phyloP scores from a whole-genome alignment of 192 early-diverging fungal genomes.

The Obelidium mucronatum region DNA sequence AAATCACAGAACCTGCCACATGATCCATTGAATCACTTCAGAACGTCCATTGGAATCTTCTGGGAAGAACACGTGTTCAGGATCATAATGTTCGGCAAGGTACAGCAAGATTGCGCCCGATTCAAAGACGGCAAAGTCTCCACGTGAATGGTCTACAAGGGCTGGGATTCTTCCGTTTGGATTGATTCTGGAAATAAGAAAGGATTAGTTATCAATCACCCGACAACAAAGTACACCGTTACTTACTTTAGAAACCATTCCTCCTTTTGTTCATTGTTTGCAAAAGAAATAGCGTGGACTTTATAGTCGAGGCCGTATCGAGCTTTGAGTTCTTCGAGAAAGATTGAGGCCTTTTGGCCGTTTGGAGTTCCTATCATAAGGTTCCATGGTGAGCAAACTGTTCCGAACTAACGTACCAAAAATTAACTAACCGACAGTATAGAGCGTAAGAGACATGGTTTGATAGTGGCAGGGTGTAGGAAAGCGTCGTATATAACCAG shows the following conservation, averaged over 20 bases:
- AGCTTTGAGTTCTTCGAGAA: constrained; percentile 56
- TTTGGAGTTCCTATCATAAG: constrained; percentile 56
- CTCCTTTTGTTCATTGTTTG: constrained; percentile 54
- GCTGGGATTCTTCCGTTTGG: constrained; percentile 65
- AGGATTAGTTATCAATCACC: too few relatives aligned
- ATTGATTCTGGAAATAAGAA: constrained; percentile 14
- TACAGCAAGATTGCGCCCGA: constrained; percentile 64
- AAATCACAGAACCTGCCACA: too few relatives aligned
- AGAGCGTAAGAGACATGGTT: too few relatives aligned
- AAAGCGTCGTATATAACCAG: too few relatives aligned
- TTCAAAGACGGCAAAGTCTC: constrained; percentile 65
- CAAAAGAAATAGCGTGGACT: constrained; percentile 42
- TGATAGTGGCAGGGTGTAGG: too few relatives aligned
- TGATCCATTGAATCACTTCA: constrained; percentile 60
- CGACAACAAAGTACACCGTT: too few relatives aligned
- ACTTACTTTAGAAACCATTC: constrained; percentile 33
- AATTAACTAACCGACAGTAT: too few relatives aligned
- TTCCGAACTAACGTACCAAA: too few relatives aligned
- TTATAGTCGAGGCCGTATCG: constrained; percentile 43
- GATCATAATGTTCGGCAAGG: constrained; percentile 62
- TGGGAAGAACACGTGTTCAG: constrained; percentile 50
- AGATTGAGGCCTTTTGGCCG: constrained; percentile 56
- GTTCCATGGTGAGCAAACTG: too few relatives aligned
- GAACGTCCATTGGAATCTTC: constrained; percentile 47
- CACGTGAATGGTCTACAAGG: constrained; percentile 56